These are phyloP conservation scores for Globisporangium irregulare DNA, from an alignment of 352 stramenopile genomes.

Conservation along the genomic window DNA sequence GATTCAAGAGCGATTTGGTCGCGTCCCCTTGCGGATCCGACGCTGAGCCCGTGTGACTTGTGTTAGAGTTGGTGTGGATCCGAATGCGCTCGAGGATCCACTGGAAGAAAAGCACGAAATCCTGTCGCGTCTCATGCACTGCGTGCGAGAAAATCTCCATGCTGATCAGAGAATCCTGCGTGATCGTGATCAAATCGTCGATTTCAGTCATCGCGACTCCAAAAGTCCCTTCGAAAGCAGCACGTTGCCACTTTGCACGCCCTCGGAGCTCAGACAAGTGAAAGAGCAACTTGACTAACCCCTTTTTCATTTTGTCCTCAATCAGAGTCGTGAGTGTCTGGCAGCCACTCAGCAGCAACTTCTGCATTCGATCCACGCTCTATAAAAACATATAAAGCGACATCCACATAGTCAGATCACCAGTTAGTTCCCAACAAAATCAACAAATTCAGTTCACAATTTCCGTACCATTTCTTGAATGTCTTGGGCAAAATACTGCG, in stretches of 20 bases:
- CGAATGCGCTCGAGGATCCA: constrained; percentile 65
- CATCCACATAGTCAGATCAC: background rate
- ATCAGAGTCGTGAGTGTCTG: constrained; percentile 29
- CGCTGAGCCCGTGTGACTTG: background rate
- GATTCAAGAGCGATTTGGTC: constrained; percentile 55
- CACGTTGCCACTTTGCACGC: constrained; percentile 41
- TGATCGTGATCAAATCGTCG: constrained; percentile 29
- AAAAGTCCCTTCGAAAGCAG: constrained; percentile 29
- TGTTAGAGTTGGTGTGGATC: constrained; percentile 46
- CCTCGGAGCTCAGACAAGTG: constrained; percentile 54
- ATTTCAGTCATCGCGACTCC: constrained; percentile 35
- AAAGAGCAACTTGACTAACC: constrained; percentile 40
- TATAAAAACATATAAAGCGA: constrained; percentile 7
- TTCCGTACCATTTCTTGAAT: constrained; percentile 72
- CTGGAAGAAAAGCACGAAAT: constrained; percentile 61
- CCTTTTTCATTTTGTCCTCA: constrained; percentile 35
- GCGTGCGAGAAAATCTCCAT: constrained; percentile 41
- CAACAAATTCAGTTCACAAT: background rate
- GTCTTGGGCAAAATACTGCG: constrained; percentile 80
- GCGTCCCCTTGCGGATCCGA: constrained; percentile 1
- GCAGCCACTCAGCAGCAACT: constrained; percentile 42
- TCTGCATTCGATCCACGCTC: constrained; percentile 62
- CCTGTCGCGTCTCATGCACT: constrained; percentile 52
- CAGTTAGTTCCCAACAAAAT: background rate
- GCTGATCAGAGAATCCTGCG: constrained; percentile 36